phyloP scores from a whole-genome alignment of 768 basidiomycete genomes.

The Floccularia luteovirens region DNA sequence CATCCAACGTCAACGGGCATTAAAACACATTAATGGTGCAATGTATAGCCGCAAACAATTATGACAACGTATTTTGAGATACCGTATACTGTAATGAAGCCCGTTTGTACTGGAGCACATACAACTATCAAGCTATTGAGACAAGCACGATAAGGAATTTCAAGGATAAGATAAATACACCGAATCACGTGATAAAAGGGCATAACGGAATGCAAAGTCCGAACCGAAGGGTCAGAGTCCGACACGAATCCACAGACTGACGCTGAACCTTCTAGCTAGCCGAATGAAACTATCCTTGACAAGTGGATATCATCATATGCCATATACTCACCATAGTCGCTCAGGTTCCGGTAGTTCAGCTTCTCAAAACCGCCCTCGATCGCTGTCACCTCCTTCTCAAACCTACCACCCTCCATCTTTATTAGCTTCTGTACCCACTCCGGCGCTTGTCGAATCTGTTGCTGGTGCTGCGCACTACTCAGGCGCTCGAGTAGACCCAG shows the following conservation, averaged over 20 bases:
- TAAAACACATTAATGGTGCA: constrained; percentile 16
- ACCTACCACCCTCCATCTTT: constrained; percentile 39
- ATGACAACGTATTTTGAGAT: constrained; percentile 9
- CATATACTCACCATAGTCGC: constrained; percentile 12
- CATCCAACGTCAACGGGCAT: constrained; percentile 15
- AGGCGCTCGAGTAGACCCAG: constrained; percentile 34
- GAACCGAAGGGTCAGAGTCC: no score
- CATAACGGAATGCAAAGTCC: no score
- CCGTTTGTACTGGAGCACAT: background rate
- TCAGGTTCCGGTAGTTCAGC: constrained; percentile 11
- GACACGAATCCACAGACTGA: no score
- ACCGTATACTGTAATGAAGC: constrained; percentile 9
- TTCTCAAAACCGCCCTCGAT: constrained; percentile 13
- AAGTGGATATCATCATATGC: no score
- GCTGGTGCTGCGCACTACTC: constrained; percentile 60
- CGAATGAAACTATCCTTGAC: no score
- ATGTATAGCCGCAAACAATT: constrained; percentile 10
- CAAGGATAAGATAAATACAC: no score
- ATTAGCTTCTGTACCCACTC: constrained; percentile 35
- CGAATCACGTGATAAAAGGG: background rate
- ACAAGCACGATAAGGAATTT: no score
- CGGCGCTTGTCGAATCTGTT: constrained; percentile 47
- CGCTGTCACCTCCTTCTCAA: constrained; percentile 29
- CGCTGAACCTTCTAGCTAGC: no score
- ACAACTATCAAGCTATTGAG: no score